Base-by-base conservation (phyloP, 495 filamentous ascomycete genomes). In the Neurospora tetraspora region DNA sequence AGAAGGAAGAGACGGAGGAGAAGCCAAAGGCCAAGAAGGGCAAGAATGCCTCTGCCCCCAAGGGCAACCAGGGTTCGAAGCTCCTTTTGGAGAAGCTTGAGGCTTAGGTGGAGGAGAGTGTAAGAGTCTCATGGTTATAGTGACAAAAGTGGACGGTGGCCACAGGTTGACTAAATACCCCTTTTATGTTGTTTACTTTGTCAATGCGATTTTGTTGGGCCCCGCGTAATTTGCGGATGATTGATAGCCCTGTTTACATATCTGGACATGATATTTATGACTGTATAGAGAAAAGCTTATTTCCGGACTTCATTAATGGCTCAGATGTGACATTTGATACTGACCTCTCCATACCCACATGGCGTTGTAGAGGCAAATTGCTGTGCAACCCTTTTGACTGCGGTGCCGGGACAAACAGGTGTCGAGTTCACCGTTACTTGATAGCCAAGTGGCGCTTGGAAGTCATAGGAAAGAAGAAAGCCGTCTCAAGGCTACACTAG, bases 61-160 rank as follows among this genome's bases (percentile, higher is more conserved):
- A 85, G 8, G 86, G 88, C 10, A 90, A 90, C 82, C 81, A 80
- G 72, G 88, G 86, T 5, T 81, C 88, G 5, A 85, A 82, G 80
- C 76, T 65, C 14, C 53, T 65, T 27, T 34, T 65, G 27, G 53
- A 65, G 27, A 65, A 65, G 27, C 27, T 65, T 16, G 53, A 65
- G 1, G 53, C 53, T 18, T 65, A 34, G 9, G 31, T 18, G 27
- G 53, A 34, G 53, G 31, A 36, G 34, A 34, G 2, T 34, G 53
- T 16, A 4, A 27, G 53, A 31, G 53, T 34, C 53, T 34, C 27
- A 34, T 61, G 53, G 53, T 34, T 65, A 65, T 65, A 65, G 53
- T 65, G 53, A 65, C 53, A 65, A 65, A 34, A 65, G 53, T 65
- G 53, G 27, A 34, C 27, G 53, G 53, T 65, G 27, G 53, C 27